Evolutionary conservation across 371 early-diverging fungal genomes (phyloP), one percentile per base, ranked within the genome.

Genomic region (Syncephalastrum contaminatum): DNA sequence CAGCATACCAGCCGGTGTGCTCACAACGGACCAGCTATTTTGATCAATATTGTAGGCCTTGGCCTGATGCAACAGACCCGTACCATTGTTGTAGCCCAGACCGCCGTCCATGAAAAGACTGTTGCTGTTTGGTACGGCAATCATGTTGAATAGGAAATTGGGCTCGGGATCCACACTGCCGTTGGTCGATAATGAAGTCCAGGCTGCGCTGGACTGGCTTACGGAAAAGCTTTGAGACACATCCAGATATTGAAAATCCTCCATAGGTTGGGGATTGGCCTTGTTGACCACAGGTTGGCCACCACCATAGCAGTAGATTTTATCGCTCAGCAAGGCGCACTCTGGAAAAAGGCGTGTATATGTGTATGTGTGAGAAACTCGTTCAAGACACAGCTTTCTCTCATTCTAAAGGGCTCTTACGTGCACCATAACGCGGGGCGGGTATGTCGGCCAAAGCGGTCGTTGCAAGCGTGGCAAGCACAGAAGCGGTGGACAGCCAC

Each of bases 221-320:
- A 54, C 18, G 3, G 44, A 7, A 43, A 54, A 44, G 6, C 15
- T 20, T 30, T 44, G 22, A 2, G 54, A 54, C 8, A 54, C 30
- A 45, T 54, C 54, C 2, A 54, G 54, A 8, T 24, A n/a, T 2
- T 44, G 27, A 4, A 54, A 25, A 7, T 43, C 43, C 10, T 43
- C 24, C 19, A 44, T 21, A 12, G 43, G 25, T 16, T 22, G 20
- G 2, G 45, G 25, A 20, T 15, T 14, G 1, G 15, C 45, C 20
- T 22, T 20, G 22, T 41, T 21, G 43, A 20, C 45, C 0, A 25
- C 24, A 10, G 20, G 20, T 7, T 15, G 25, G 1, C 54, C 44
- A 27, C 54, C 54, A 6, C 54, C 54, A 14, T 54, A 54, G n/a
- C 54, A 54, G 13, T 54, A 54, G 43, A 54, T 54, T 16, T 45